Conservation (phyloP, 2,329 filamentous ascomycete genomes). For the Graphiopsis chlorocephala region DNA sequence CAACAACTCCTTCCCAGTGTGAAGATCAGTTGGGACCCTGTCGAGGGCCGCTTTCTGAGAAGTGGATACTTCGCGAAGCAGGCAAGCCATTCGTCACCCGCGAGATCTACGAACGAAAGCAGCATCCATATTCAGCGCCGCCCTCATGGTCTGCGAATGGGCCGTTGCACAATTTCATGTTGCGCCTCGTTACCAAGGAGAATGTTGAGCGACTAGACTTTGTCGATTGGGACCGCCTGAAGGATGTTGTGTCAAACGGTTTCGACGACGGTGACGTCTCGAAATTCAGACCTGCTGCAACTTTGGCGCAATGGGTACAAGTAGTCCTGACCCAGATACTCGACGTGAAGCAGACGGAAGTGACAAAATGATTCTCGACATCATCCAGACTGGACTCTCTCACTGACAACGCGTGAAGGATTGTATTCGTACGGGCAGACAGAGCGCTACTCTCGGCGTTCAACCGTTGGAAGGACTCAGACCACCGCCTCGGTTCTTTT, state of each 20-base stretch:
- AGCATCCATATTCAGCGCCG: constrained; percentile 28
- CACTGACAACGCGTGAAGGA: not conserved
- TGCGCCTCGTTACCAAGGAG: constrained; percentile 23
- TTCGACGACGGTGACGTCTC: not conserved
- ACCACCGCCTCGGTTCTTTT: not conserved
- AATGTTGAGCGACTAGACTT: constrained; percentile 31
- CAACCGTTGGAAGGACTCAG: not conserved
- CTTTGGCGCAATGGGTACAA: constrained; percentile 1
- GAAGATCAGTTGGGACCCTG: constrained; percentile 23
- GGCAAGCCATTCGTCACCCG: constrained; percentile 26
- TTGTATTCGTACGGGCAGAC: not conserved
- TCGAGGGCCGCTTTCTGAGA: constrained; percentile 18
- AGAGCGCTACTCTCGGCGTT: not conserved
- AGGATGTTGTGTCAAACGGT: not conserved
- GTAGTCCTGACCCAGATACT: constrained; percentile 1
- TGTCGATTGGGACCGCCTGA: constrained; percentile 23
- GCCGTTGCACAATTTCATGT: constrained; percentile 22
- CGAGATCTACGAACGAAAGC: constrained; percentile 27
- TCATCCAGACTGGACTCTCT: not conserved
- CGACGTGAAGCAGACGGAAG: not conserved
- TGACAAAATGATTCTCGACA: not conserved
- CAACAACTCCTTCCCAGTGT: constrained; percentile 32
- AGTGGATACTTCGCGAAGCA: constrained; percentile 29
- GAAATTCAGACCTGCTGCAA: not conserved
- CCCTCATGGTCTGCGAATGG: constrained; percentile 21